phyloP scores from a whole-genome alignment of 495 filamentous ascomycete species.

The Lichenothelia convexa region DNA sequence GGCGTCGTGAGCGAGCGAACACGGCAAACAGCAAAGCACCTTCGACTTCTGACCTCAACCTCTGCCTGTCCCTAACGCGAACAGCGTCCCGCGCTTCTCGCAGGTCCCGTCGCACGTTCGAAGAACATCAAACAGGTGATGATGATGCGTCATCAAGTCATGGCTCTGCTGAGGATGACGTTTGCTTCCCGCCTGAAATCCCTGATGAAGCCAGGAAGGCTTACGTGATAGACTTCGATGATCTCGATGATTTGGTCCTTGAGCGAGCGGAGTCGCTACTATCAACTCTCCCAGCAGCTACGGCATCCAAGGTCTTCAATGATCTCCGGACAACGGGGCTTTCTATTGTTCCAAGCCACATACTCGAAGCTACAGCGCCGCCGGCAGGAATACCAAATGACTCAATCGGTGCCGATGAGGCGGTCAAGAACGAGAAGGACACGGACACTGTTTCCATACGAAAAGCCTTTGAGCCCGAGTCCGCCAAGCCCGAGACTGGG shows the following conservation, averaged over 20 bases:
- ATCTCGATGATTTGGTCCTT: slow-evolving; percentile 68
- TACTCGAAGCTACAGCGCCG: too few relatives aligned
- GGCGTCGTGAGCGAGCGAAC: slow-evolving; percentile 46
- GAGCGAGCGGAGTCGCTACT: slow-evolving; percentile 23
- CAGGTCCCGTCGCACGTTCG: slow-evolving; percentile 40
- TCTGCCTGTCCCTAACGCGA: slow-evolving; percentile 40
- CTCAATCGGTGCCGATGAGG: slow-evolving; percentile 17
- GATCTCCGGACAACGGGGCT: slow-evolving; percentile 42
- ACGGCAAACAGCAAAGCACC: slow-evolving; percentile 41
- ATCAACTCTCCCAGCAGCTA: slow-evolving; percentile 33
- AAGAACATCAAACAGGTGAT: slow-evolving; percentile 33
- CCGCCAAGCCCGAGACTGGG: background rate
- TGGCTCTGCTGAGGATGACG: slow-evolving; percentile 53
- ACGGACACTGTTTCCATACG: background rate
- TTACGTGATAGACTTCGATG: slow-evolving; percentile 66
- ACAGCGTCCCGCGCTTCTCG: slow-evolving; percentile 53
- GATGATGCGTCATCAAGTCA: slow-evolving; percentile 23
- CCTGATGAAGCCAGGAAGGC: slow-evolving; percentile 32
- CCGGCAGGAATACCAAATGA: slow-evolving; percentile 1
- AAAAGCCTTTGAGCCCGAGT: background rate
- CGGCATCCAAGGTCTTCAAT: slow-evolving; percentile 37
- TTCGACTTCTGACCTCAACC: slow-evolving; percentile 38
- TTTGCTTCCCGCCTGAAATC: slow-evolving; percentile 71
- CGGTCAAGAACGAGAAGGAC: background rate
- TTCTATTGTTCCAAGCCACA: too few relatives aligned